Conservation (phyloP, 352 stramenopile genomes). For the Thalassiosira exigua region DNA sequence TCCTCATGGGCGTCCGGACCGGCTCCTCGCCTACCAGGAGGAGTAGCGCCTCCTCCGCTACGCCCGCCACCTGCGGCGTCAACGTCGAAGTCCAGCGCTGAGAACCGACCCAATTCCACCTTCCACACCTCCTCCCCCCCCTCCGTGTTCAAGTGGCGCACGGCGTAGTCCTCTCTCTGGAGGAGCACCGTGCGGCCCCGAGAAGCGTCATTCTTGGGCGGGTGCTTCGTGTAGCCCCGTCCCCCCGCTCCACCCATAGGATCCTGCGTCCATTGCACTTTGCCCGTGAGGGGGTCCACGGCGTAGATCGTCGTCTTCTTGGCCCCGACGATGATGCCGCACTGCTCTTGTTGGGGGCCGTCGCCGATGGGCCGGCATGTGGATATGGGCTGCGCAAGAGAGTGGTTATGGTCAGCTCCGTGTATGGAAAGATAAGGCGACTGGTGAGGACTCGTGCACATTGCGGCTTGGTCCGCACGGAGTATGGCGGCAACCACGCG, state of each 20-base stretch:
- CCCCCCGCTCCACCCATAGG: conserved; percentile 42
- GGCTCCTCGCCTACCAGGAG: too few species aligned
- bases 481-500: too few species aligned
- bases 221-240: conserved; percentile 33
- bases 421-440: conserved; percentile 9
- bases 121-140: conserved; percentile 86
- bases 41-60: conserved; percentile 10
- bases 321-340: conserved; percentile 77
- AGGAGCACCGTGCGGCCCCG: conserved; percentile 70
- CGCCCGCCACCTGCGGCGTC: conserved; percentile 18
- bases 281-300: conserved; percentile 69
- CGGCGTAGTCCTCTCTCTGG: conserved; percentile 86
- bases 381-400: conserved; percentile 43
- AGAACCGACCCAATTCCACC: conserved; percentile 83
- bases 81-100: conserved; percentile 83
- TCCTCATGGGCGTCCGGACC: too few species aligned
- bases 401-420: not conserved
- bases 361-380: conserved; percentile 29
- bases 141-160: conserved; percentile 81
- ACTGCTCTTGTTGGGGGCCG: conserved; percentile 47
- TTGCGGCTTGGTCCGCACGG: too few species aligned
- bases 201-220: conserved; percentile 11
- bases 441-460: too few species aligned
- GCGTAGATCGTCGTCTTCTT: conserved; percentile 78
- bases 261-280: conserved; percentile 70